Evolutionary conservation across 1,284 basidiomycete genomes (phyloP).

Genomic region (Coriolopsis trogii): DNA sequence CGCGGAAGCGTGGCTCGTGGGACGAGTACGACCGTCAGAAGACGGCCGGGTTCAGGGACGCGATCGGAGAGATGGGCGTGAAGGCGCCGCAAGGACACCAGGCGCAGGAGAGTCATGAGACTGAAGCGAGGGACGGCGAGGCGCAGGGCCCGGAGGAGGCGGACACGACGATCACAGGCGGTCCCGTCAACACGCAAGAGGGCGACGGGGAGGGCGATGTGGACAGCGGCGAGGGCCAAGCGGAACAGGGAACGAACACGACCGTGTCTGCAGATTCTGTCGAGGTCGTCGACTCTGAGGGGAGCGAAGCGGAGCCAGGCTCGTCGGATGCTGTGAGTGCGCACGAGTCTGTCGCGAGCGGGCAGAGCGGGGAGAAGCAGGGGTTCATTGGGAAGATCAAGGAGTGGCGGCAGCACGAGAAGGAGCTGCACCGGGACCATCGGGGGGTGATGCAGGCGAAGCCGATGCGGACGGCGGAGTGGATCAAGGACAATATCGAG

Average conservation of each 20-base stretch:
- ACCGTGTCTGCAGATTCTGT: conserved; percentile 40
- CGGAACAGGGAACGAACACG: conserved; percentile 31
- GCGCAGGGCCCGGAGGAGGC: background rate
- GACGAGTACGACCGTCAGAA: conserved; percentile 39
- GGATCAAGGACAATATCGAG: conserved; percentile 49
- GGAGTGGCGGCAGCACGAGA: conserved; percentile 43
- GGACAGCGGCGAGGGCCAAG: conserved; percentile 20
- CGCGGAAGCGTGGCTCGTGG: conserved; percentile 34
- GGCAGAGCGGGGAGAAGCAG: conserved; percentile 40
- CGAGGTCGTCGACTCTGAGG: conserved; percentile 44
- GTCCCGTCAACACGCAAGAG: conserved; percentile 11
- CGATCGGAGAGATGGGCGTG: conserved; percentile 26
- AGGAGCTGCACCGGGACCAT: conserved; percentile 48
- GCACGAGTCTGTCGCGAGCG: conserved; percentile 32
- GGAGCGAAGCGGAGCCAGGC: background rate
- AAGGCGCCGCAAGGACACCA: conserved; percentile 12
- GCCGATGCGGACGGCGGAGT: conserved; percentile 50
- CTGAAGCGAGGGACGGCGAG: conserved; percentile 14
- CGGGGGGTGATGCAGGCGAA: conserved; percentile 54
- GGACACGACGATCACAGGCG: conserved; percentile 21
- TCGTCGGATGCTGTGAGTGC: no score
- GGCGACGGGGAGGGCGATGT: conserved; percentile 15
- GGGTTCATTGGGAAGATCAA: conserved; percentile 34
- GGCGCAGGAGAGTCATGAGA: conserved; percentile 19
- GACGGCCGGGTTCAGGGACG: conserved; percentile 44